Percentiles rank a stretch among this genome's conserved stretches.
phyloP scores from a whole-genome alignment of 2,329 filamentous ascomycete genomes.

The Delphinella strobiligena region DNA sequence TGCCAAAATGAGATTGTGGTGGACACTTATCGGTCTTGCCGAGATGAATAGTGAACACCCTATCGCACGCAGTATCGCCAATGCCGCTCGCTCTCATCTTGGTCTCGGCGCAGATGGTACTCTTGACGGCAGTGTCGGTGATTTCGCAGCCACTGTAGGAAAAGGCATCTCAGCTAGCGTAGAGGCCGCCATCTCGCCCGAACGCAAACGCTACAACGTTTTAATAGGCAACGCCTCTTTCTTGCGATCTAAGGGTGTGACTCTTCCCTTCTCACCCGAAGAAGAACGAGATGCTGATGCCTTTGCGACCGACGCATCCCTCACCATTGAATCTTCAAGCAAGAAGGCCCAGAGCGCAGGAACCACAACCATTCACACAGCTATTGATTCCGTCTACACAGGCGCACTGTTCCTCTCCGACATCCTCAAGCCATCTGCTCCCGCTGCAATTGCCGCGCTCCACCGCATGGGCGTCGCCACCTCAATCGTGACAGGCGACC shows the following conservation, averaged over 20 bases:
- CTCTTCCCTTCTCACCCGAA: slow-evolving; percentile 41
- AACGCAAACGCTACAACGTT: slow-evolving; percentile 63
- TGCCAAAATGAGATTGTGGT: slow-evolving; percentile 69
- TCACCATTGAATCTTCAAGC: too few relatives aligned
- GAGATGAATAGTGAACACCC: slow-evolving; percentile 95
- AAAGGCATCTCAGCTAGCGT: slow-evolving; percentile 74
- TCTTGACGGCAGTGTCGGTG: slow-evolving; percentile 71
- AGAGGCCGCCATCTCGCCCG: slow-evolving; percentile 58
- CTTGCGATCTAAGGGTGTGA: slow-evolving; percentile 57
- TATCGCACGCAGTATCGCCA: slow-evolving; percentile 77
- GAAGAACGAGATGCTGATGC: slow-evolving; percentile 39
- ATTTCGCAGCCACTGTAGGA: slow-evolving; percentile 74
- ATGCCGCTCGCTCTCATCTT: slow-evolving; percentile 63
- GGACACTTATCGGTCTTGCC: slow-evolving; percentile 88
- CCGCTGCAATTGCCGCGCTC: slow-evolving; percentile 68
- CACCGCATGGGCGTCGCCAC: slow-evolving; percentile 75
- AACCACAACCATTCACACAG: slow-evolving; percentile 83
- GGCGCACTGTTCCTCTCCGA: slow-evolving; percentile 79
- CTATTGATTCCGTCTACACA: slow-evolving; percentile 69
- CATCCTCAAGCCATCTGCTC: slow-evolving; percentile 78
- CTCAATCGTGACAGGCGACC: slow-evolving; percentile 89
- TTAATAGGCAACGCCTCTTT: slow-evolving; percentile 73
- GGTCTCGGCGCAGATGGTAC: slow-evolving; percentile 58
- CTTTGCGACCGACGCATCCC: too few relatives aligned
- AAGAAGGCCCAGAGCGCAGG: slow-evolving; percentile 40